phyloP scores from a whole-genome alignment of 495 filamentous ascomycete genomes.

The Hyaloscypha hepaticicola region DNA sequence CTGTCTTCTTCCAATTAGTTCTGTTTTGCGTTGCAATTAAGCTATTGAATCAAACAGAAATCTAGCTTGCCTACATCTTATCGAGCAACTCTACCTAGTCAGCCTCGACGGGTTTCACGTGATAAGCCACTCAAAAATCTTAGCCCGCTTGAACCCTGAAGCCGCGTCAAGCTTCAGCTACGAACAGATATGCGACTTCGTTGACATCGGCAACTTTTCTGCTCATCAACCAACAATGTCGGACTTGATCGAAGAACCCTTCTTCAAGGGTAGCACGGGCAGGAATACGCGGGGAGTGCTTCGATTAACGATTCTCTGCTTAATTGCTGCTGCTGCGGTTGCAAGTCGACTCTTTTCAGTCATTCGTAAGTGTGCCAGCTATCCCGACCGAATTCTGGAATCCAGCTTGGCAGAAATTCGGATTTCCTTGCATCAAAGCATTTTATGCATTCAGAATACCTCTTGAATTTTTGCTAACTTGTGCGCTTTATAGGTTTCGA shows the following conservation, averaged over 20 bases:
- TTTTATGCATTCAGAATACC: background rate
- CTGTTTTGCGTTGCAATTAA: background rate
- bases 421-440: too few species aligned
- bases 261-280: constrained; percentile 39
- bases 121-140: background rate
- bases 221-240: constrained; percentile 25
- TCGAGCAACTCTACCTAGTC: background rate
- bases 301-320: constrained; percentile 85
- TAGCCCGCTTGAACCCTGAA: constrained; percentile 1
- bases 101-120: background rate
- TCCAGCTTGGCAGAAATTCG: background rate
- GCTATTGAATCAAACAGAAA: background rate
- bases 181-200: constrained; percentile 27
- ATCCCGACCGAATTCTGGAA: background rate
- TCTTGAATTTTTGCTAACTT: constrained; percentile 17
- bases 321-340: constrained; percentile 90
- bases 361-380: constrained; percentile 67
- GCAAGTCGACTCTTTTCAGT: constrained; percentile 96
- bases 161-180: constrained; percentile 23
- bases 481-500: constrained; percentile 76
- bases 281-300: constrained; percentile 80
- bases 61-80: background rate
- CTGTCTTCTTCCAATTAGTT: background rate
- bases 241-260: constrained; percentile 35
- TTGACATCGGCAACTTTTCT: constrained; percentile 23